Evolutionary conservation across 345 rosid genomes (phyloP).

Genomic region (Eucalyptus regnans): DNA sequence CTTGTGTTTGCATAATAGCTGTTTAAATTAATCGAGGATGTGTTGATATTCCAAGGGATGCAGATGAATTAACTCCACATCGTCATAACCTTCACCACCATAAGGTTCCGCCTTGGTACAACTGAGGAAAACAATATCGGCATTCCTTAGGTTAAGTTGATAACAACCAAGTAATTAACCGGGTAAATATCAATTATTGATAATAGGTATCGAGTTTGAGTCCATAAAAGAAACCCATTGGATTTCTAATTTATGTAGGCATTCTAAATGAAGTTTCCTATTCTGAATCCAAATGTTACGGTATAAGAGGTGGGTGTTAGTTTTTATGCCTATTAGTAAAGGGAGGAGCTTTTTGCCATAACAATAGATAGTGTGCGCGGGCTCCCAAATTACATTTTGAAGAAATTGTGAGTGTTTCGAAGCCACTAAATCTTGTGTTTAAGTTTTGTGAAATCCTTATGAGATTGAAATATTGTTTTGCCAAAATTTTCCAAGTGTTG

Average conservation of each 20-base stretch:
- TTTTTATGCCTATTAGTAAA: neutral
- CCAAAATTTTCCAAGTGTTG: neutral
- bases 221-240: neutral
- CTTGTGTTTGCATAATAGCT: neutral
- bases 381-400: too few species aligned
- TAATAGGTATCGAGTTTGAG: neutral
- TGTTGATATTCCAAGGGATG: neutral
- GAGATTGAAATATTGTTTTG: neutral
- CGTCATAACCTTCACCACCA: neutral
- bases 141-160: neutral
- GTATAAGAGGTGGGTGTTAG: neutral
- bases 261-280: neutral
- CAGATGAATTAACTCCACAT: neutral
- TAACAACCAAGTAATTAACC: neutral
- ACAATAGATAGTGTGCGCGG: accelerated
- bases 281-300: neutral
- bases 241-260: neutral
- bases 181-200: neutral
- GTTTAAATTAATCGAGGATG: neutral
- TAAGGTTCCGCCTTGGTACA: neutral
- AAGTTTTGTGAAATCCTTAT: neutral
- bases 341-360: accelerated
- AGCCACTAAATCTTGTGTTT: neutral
- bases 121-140: neutral
- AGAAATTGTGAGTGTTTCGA: neutral